Evolutionary conservation across 805 yeast species (phyloP).

Genomic region (Starmera quercuum): DNA sequence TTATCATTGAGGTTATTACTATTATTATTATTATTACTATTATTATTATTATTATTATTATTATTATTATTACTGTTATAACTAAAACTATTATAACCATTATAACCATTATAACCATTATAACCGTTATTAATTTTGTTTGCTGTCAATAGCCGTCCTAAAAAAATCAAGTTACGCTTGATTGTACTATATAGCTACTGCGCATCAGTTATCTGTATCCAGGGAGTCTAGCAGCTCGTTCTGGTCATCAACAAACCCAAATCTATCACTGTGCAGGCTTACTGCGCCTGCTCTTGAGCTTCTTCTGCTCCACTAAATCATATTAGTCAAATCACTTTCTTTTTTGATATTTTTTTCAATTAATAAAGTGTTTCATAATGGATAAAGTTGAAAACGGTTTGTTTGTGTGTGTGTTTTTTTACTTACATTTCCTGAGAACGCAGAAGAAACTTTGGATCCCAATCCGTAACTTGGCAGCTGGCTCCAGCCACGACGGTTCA

Average conservation of each 20-base stretch:
- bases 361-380: not conserved
- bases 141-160: no score
- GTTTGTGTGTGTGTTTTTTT: not conserved
- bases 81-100: no score
- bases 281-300: constrained; percentile 11
- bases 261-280: constrained; percentile 19
- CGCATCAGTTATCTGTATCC: no score
- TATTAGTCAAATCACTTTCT: not conserved
- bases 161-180: no score
- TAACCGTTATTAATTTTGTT: no score
- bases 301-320: constrained; percentile 11
- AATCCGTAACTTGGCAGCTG: constrained; percentile 23
- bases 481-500: constrained; percentile 28
- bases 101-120: no score
- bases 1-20: no score
- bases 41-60: no score
- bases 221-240: constrained; percentile 32
- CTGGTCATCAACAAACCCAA: constrained; percentile 31
- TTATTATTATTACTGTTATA: no score
- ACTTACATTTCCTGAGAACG: constrained; percentile 20
- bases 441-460: constrained; percentile 17
- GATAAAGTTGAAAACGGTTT: constrained; percentile 1
- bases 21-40: no score
- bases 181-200: no score
- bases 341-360: no score